These are phyloP conservation scores for Pythium phragmitis DNA, from an alignment of 352 stramenopile genomes.

Conservation along the genomic window DNA sequence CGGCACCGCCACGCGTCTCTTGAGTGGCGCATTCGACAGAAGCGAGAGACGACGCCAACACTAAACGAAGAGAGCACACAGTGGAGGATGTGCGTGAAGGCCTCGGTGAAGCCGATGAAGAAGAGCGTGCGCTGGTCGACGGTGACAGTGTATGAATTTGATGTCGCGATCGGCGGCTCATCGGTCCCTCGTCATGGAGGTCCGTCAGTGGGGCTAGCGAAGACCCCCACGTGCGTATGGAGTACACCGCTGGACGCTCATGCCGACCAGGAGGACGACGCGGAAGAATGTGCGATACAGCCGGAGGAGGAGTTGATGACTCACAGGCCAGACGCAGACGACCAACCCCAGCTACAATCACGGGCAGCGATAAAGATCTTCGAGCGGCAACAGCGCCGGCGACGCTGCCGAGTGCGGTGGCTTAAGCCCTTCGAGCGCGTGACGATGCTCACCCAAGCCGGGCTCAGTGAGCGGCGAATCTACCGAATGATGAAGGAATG, in stretches of 20 bases:
- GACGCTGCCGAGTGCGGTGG: slow-evolving; percentile 26
- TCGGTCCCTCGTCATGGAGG: slow-evolving; percentile 29
- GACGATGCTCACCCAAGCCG: slow-evolving; percentile 41
- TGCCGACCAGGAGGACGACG: not conserved
- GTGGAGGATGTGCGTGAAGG: slow-evolving; percentile 6
- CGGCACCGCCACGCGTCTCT: not conserved
- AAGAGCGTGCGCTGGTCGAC: slow-evolving; percentile 31
- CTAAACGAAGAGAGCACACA: not conserved
- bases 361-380: slow-evolving; percentile 9
- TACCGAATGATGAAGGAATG: slow-evolving; percentile 59
- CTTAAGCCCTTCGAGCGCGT: slow-evolving; percentile 31
- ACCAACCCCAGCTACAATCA: slow-evolving; percentile 1
- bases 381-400: slow-evolving; percentile 13
- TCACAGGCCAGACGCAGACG: slow-evolving; percentile 10
- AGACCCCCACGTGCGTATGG: slow-evolving; percentile 25
- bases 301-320: not conserved
- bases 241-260: slow-evolving; percentile 16
- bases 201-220: slow-evolving; percentile 28
- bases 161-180: slow-evolving; percentile 25
- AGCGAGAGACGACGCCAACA: not conserved
- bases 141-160: slow-evolving; percentile 37
- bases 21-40: slow-evolving; percentile 7
- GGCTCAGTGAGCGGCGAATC: slow-evolving; percentile 51
- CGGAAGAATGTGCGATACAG: not conserved
- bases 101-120: slow-evolving; percentile 4